Evolutionary conservation across 257 asterid genomes (phyloP).

Genomic region (Parsonsia alboflavescens): DNA sequence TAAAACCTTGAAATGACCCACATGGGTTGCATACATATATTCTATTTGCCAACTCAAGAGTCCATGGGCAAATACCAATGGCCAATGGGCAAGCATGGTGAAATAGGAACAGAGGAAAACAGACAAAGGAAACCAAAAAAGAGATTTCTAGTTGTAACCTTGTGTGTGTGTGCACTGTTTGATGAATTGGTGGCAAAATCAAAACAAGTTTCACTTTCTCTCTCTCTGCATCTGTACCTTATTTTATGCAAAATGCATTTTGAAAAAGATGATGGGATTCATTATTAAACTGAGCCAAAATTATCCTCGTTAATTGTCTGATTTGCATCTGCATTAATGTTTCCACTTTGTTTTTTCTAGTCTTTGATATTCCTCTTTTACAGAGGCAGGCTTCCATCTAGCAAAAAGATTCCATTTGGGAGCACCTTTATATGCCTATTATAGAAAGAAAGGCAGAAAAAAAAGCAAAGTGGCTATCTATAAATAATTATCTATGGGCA

Average conservation of each 20-base stretch:
- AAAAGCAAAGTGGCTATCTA: background rate
- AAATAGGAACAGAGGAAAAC: background rate
- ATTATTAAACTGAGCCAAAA: background rate
- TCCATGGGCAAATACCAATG: background rate
- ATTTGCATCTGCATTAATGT: background rate
- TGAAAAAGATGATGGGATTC: background rate
- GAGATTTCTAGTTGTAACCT: background rate
- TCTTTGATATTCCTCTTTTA: slow-evolving; percentile 1
- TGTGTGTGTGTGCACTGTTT: background rate
- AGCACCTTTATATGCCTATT: slow-evolving; percentile 1
- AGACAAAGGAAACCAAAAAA: background rate
- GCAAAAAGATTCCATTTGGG: slow-evolving; percentile 1
- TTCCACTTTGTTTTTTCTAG: background rate
- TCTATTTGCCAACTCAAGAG: background rate
- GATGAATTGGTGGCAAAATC: background rate
- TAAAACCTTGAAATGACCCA: background rate
- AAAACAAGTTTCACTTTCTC: background rate
- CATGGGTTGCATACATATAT: background rate
- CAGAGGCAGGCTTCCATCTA: background rate
- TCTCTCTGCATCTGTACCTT: slow-evolving; percentile 4
- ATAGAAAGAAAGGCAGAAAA: background rate
- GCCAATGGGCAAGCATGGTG: background rate
- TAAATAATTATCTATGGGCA: background rate
- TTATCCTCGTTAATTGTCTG: background rate
- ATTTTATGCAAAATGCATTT: background rate